phyloP scores from a whole-genome alignment of 2,329 filamentous ascomycete species.

The Nannizzia gypsea region DNA sequence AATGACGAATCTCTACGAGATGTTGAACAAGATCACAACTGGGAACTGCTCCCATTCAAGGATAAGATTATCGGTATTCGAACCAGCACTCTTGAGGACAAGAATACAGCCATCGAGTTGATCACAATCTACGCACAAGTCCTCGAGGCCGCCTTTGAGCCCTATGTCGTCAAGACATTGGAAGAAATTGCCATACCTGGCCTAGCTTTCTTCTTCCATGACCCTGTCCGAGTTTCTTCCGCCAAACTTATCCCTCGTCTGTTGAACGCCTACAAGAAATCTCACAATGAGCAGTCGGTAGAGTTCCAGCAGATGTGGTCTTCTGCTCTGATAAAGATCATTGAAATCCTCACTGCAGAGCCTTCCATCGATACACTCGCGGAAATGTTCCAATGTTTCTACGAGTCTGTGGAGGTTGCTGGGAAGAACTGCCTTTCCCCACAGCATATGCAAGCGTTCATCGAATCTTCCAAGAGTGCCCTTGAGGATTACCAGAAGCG shows the following conservation, averaged over 20 bases:
- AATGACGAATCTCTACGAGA: slow-evolving; percentile 89
- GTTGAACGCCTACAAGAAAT: slow-evolving; percentile 86
- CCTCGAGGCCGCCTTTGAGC: slow-evolving; percentile 82
- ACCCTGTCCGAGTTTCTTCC: slow-evolving; percentile 87
- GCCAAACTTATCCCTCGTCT: slow-evolving; percentile 90
- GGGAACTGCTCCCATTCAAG: slow-evolving; percentile 93
- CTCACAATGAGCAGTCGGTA: slow-evolving; percentile 67
- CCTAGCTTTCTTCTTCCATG: slow-evolving; percentile 97
- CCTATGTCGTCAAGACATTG: slow-evolving; percentile 86
- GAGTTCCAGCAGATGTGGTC: slow-evolving; percentile 76
- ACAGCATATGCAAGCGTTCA: slow-evolving; percentile 75
- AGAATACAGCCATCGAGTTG: slow-evolving; percentile 98
- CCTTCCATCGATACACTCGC: slow-evolving; percentile 91
- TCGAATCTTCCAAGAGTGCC: slow-evolving; percentile 71
- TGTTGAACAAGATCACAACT: slow-evolving; percentile 88
- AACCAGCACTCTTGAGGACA: slow-evolving; percentile 92
- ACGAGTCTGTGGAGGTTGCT: slow-evolving; percentile 90
- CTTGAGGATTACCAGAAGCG: slow-evolving; percentile 88
- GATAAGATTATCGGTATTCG: slow-evolving; percentile 98
- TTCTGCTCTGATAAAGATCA: slow-evolving; percentile 73
- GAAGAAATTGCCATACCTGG: slow-evolving; percentile 91
- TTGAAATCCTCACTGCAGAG: slow-evolving; percentile 87
- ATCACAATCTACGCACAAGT: slow-evolving; percentile 96
- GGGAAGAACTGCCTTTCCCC: slow-evolving; percentile 69
- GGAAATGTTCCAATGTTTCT: slow-evolving; percentile 99